Conservation (phyloP, 352 stramenopile species). For the Pythium sp. region DNA sequence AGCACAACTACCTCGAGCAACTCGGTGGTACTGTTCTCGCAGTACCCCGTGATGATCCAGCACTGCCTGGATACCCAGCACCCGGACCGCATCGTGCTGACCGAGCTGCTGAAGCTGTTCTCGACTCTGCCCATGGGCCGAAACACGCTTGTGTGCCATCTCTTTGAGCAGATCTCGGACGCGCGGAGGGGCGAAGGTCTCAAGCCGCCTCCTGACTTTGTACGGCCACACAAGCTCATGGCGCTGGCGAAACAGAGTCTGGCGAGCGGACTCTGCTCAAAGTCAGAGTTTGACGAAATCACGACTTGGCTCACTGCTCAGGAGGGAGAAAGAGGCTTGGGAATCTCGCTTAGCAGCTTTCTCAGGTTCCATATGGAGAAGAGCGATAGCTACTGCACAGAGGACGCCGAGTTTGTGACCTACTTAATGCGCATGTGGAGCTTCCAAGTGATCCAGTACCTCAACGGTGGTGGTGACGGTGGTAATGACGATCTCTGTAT, state of each 20-base stretch:
- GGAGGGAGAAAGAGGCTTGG: not conserved
- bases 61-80: constrained; percentile 37
- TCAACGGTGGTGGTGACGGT: not conserved
- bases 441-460: constrained; percentile 26
- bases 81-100: constrained; percentile 19
- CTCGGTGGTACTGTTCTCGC: constrained; percentile 28
- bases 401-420: constrained; percentile 62
- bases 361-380: constrained; percentile 42
- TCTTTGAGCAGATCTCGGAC: constrained; percentile 62
- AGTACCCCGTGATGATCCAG: constrained; percentile 46
- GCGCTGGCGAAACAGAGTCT: constrained; percentile 48
- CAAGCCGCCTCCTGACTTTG: constrained; percentile 41
- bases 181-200: constrained; percentile 37
- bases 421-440: constrained; percentile 63
- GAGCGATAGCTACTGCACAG: constrained; percentile 41
- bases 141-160: constrained; percentile 36
- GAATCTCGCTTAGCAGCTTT: constrained; percentile 36
- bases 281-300: constrained; percentile 30
- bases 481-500: constrained; percentile 1
- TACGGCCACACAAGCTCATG: constrained; percentile 45
- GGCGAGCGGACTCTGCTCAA: constrained; percentile 29
- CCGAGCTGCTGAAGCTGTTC: constrained; percentile 39
- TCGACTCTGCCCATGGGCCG: constrained; percentile 32
- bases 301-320: constrained; percentile 27
- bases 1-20: not conserved